Conservation (phyloP, 2,329 filamentous ascomycete genomes). For the Sporothrix variecibatus region DNA sequence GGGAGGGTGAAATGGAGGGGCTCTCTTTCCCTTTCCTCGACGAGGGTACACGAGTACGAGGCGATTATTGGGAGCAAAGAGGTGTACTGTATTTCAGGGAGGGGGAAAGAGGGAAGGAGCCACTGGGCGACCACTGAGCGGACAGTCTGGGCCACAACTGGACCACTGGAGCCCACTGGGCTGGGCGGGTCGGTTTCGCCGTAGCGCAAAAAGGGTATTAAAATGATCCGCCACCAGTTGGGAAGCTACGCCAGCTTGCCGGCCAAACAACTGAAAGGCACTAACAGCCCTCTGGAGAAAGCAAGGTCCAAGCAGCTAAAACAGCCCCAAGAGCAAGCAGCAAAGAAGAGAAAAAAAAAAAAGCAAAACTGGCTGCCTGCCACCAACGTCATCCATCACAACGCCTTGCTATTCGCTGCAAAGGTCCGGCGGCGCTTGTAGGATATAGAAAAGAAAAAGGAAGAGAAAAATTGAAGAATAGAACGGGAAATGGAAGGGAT, state of each 20-base stretch:
- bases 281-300: not conserved
- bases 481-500: not conserved
- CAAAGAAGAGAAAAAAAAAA: not conserved
- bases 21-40: conserved; percentile 7
- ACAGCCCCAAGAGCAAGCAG: not conserved
- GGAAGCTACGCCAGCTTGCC: not conserved
- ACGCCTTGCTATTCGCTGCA: not conserved
- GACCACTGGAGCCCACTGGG: not conserved
- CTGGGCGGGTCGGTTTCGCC: conserved; percentile 17
- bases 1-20: conserved; percentile 15
- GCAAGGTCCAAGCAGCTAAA: conserved; percentile 6
- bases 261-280: not conserved
- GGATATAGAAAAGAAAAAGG: not conserved
- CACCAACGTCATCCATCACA: conserved; percentile 16
- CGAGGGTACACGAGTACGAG: not conserved
- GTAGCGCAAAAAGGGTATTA: not conserved
- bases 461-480: not conserved
- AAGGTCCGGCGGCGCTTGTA: not conserved
- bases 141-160: not conserved
- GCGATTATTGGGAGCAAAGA: not conserved
- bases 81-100: not conserved
- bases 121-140: not conserved
- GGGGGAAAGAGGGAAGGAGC: not conserved
- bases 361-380: not conserved
- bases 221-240: conserved; percentile 1